A percentile compares a stretch with the other conserved stretches of the same genome.
phyloP scores from a whole-genome alignment of 345 rosid genomes.

The Trapa bicornis region DNA sequence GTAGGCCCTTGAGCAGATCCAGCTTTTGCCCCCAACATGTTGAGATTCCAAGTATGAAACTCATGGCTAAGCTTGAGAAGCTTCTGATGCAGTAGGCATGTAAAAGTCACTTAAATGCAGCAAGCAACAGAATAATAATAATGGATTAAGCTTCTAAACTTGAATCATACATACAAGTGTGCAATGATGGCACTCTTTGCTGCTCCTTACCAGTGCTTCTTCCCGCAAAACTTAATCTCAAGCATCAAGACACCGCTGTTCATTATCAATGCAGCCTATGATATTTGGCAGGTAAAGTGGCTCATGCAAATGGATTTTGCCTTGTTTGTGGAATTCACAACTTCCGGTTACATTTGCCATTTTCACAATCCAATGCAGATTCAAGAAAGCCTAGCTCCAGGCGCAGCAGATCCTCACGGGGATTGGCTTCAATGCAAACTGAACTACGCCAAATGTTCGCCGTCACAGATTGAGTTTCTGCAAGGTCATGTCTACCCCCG shows the following conservation, averaged over 20 bases:
- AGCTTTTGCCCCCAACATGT: too few relatives aligned
- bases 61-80: too few relatives aligned
- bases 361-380: conserved; percentile 32
- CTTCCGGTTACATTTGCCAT: neutral
- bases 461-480: conserved; percentile 50
- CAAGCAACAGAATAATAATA: too few relatives aligned
- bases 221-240: conserved; percentile 74
- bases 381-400: conserved; percentile 76
- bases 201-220: conserved; percentile 64
- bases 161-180: neutral
- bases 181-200: neutral
- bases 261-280: conserved; percentile 80
- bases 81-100: too few relatives aligned
- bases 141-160: too few relatives aligned
- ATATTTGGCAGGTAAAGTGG: conserved; percentile 82
- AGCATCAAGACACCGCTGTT: conserved; percentile 67
- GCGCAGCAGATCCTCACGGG: conserved; percentile 77
- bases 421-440: conserved; percentile 65
- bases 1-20: neutral
- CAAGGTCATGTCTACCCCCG: conserved; percentile 36
- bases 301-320: neutral
- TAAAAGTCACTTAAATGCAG: too few relatives aligned
- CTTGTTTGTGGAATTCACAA: neutral
- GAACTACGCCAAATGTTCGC: conserved; percentile 55
- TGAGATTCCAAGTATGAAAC: too few relatives aligned